Evolutionary conservation across 2,329 filamentous ascomycete genomes (phyloP).

Genomic region (Cladophialophora chaetospira): DNA sequence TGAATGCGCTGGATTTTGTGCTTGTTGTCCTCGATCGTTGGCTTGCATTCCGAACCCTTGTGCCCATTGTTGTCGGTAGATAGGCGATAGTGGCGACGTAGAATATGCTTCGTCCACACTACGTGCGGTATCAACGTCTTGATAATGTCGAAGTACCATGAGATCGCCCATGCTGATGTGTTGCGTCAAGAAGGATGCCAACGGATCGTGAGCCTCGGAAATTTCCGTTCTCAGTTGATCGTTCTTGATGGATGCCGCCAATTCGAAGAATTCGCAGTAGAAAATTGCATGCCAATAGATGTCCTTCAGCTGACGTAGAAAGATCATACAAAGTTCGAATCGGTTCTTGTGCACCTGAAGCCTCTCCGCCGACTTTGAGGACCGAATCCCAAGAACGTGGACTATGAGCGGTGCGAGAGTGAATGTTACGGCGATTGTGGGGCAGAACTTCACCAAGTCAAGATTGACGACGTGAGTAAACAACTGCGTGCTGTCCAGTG

Average conservation of each 20-base stretch:
- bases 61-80: background rate
- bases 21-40: background rate
- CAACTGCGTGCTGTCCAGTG: slow-evolving; percentile 8
- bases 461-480: slow-evolving; percentile 11
- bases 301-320: slow-evolving; percentile 4
- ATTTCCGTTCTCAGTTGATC: background rate
- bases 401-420: slow-evolving; percentile 9
- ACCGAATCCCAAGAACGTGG: slow-evolving; percentile 4
- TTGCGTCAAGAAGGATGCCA: slow-evolving; percentile 11
- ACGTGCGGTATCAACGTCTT: background rate
- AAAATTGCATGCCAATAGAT: slow-evolving; percentile 14
- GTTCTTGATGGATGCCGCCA: slow-evolving; percentile 9
- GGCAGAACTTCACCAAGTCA: slow-evolving; percentile 7
- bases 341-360: slow-evolving; percentile 7
- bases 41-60: background rate
- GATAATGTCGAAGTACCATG: slow-evolving; percentile 10
- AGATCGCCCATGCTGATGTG: slow-evolving; percentile 11
- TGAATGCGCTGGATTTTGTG: background rate
- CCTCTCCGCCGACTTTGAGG: background rate
- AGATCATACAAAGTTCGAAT: slow-evolving; percentile 11
- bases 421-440: slow-evolving; percentile 7
- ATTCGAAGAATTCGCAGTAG: slow-evolving; percentile 9
- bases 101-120: background rate
- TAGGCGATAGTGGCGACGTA: background rate
- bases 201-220: slow-evolving; percentile 9